Percentiles rank a stretch among this genome's conserved stretches.
These are phyloP conservation scores for Sporothrix brunneoviolacea DNA, from an alignment of 2,329 filamentous ascomycete genomes.

Conservation along the genomic window DNA sequence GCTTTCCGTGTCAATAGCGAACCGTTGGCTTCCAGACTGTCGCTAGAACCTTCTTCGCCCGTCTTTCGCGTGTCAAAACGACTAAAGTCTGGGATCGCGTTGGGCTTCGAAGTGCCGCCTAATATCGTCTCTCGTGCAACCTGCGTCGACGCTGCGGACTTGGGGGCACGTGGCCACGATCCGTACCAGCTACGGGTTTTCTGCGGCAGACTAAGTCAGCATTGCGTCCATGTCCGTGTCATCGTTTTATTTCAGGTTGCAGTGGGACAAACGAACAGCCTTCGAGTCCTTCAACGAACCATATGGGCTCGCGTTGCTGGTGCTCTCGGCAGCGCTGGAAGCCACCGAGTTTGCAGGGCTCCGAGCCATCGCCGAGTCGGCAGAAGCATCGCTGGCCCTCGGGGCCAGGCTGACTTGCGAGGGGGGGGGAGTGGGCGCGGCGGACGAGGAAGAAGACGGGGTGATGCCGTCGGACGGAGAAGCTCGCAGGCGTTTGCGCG, in stretches of 20 bases:
- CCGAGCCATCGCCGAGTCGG: background rate
- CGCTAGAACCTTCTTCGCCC: conserved; percentile 19
- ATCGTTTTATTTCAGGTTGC: background rate
- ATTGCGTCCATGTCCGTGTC: background rate
- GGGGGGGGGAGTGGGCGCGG: background rate
- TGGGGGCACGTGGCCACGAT: conserved; percentile 50
- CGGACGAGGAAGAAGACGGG: background rate
- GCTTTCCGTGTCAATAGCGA: conserved; percentile 1
- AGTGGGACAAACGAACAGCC: conserved; percentile 3
- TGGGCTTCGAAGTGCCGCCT: conserved; percentile 45
- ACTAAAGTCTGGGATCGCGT: conserved; percentile 41
- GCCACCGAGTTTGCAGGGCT: conserved; percentile 11
- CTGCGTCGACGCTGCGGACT: conserved; percentile 53
- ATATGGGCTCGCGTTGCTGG: conserved; percentile 6
- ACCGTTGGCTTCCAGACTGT: background rate
- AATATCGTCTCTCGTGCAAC: conserved; percentile 55
- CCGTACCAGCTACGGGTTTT: conserved; percentile 51
- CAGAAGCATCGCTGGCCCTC: conserved; percentile 5
- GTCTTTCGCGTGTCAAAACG: conserved; percentile 42
- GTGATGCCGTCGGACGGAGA: conserved; percentile 25
- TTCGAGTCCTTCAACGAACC: conserved; percentile 13
- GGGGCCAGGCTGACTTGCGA: background rate
- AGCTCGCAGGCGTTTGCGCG: conserved; percentile 35
- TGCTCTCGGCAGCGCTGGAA: conserved; percentile 11
- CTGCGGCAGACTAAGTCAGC: background rate